Evolutionary conservation across 192 early-diverging fungal genomes (phyloP).

Genomic region (Coemansia brasiliensis): DNA sequence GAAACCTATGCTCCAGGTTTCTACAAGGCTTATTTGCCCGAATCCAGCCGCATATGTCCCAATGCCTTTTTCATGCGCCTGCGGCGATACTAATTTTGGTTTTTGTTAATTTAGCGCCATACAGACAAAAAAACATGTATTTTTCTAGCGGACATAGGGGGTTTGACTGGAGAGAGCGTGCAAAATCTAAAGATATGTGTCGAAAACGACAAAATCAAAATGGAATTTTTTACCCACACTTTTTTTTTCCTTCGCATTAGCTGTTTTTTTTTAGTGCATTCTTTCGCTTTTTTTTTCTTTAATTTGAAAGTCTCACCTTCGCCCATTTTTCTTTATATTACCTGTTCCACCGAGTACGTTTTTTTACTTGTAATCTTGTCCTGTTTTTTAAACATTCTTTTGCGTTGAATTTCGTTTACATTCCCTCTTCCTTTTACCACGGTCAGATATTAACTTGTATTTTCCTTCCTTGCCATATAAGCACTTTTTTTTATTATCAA

Average conservation of each 20-base stretch:
- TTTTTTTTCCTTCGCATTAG: too few relatives aligned
- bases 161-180: too few relatives aligned
- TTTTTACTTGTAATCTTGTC: background rate
- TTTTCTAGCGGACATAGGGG: too few relatives aligned
- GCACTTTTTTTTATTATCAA: too few relatives aligned
- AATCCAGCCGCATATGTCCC: constrained; percentile 68
- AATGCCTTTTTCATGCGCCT: constrained; percentile 89
- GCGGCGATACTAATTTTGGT: constrained; percentile 55
- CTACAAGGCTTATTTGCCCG: constrained; percentile 85
- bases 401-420: constrained; percentile 1
- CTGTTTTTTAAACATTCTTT: constrained; percentile 3
- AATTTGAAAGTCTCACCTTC: background rate
- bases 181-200: too few relatives aligned
- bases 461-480: too few relatives aligned
- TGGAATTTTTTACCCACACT: background rate
- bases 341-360: background rate
- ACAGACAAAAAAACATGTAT: too few relatives aligned
- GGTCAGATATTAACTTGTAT: background rate
- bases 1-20: constrained; percentile 89
- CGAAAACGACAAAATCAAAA: too few relatives aligned
- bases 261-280: constrained; percentile 4
- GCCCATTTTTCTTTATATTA: background rate
- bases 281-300: background rate
- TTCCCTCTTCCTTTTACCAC: constrained; percentile 6
- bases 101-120: background rate